Evolutionary conservation across 73 alveolate species (phyloP).

Genomic region (Paramecium tetraurelia): DNA sequence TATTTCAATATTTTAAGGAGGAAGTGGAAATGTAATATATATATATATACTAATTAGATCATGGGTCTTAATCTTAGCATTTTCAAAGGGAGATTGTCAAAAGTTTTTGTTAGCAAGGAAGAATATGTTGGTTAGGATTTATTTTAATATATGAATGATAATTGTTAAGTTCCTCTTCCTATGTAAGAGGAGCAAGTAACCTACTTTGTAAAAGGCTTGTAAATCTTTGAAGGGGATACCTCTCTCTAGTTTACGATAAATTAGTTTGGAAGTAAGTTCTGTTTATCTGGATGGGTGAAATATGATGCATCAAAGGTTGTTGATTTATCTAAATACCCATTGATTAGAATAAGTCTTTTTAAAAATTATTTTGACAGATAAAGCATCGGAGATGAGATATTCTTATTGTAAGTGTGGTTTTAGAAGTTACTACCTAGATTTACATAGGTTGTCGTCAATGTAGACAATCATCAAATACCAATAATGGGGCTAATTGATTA

Average conservation of each 20-base stretch:
- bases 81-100: not conserved
- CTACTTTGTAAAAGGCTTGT: not conserved
- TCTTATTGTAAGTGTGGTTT: not conserved
- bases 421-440: not conserved
- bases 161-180: not conserved
- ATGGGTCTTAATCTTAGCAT: not conserved
- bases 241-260: not conserved
- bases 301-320: not conserved
- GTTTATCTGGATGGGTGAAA: not conserved
- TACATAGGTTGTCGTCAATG: not conserved
- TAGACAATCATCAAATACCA: not conserved
- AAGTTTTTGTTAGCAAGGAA: not conserved
- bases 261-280: not conserved
- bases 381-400: not conserved
- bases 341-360: not conserved
- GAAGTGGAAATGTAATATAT: not conserved
- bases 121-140: not conserved
- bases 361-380: not conserved
- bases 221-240: not conserved
- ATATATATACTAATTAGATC: not conserved
- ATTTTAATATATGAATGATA: not conserved
- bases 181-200: not conserved
- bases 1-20: not conserved
- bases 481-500: not conserved
- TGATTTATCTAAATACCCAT: not conserved